These are phyloP conservation scores for Diplodia intermedia DNA, from an alignment of 2,329 filamentous ascomycete species.

Conservation along the genomic window DNA sequence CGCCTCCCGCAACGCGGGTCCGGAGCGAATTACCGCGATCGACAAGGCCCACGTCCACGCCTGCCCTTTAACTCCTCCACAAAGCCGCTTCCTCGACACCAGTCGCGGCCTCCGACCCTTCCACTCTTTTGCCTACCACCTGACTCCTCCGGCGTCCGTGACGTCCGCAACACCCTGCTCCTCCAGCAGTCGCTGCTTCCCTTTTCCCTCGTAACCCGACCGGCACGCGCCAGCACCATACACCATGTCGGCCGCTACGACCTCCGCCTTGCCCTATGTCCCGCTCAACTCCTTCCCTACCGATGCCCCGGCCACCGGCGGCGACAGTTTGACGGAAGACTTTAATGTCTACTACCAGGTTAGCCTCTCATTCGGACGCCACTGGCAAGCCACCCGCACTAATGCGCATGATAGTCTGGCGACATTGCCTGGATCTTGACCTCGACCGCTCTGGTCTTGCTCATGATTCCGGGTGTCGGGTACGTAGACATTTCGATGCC, in stretches of 20 bases:
- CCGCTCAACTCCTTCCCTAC: slow-evolving; percentile 44
- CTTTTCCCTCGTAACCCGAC: background rate
- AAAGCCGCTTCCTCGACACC: slow-evolving; percentile 6
- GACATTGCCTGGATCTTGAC: slow-evolving; percentile 83
- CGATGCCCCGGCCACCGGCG: slow-evolving; percentile 72
- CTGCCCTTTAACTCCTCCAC: slow-evolving; percentile 27
- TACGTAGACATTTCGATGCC: slow-evolving; percentile 44
- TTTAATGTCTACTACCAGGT: slow-evolving; percentile 87
- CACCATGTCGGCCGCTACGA: slow-evolving; percentile 42
- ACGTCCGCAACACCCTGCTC: slow-evolving; percentile 7
- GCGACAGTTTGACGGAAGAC: slow-evolving; percentile 66
- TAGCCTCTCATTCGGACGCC: slow-evolving; percentile 20
- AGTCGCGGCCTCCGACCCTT: slow-evolving; percentile 11
- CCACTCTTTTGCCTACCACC: slow-evolving; percentile 12
- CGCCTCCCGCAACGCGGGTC: slow-evolving; percentile 21
- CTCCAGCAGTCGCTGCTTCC: background rate
- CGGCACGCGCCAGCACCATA: slow-evolving; percentile 8
- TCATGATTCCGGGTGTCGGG: slow-evolving; percentile 93
- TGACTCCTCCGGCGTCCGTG: slow-evolving; percentile 18
- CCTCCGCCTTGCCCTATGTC: slow-evolving; percentile 44
- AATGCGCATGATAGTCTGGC: slow-evolving; percentile 64
- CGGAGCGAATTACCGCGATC: slow-evolving; percentile 25
- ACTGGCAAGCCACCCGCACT: background rate
- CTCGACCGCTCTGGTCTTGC: slow-evolving; percentile 78
- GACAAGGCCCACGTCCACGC: slow-evolving; percentile 5